phyloP scores from a whole-genome alignment of 2,329 filamentous ascomycete species.

The Raffaelea arxii region DNA sequence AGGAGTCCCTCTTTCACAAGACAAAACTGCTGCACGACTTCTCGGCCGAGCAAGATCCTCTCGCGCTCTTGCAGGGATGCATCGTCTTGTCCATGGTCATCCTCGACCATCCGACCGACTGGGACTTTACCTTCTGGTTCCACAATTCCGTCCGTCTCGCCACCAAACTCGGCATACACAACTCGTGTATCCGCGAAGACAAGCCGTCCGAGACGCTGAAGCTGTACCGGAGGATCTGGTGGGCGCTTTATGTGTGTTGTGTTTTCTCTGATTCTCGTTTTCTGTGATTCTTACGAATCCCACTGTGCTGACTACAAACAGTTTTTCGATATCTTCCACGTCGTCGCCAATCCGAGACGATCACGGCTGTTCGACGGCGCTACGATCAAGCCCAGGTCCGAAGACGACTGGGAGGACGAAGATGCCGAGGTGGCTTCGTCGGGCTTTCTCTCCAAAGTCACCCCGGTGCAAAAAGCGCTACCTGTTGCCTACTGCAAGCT shows the following conservation, averaged over 20 bases:
- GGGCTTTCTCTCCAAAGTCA: conserved; percentile 13
- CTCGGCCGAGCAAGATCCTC: conserved; percentile 13
- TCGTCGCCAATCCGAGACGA: conserved; percentile 15
- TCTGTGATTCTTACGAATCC: conserved; percentile 13
- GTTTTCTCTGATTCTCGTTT: conserved; percentile 14
- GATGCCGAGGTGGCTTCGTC: conserved; percentile 12
- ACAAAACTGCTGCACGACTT: conserved; percentile 17
- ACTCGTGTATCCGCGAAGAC: conserved; percentile 15
- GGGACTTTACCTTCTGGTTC: conserved; percentile 15
- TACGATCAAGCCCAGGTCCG: conserved; percentile 15
- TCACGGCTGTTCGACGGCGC: conserved; percentile 14
- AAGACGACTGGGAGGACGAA: conserved; percentile 16
- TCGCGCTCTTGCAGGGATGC: conserved; percentile 16
- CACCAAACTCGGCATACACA: conserved; percentile 11
- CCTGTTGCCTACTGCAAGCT: conserved; percentile 15
- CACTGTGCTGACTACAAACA: conserved; percentile 10
- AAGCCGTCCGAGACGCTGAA: conserved; percentile 14
- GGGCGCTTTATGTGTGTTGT: conserved; percentile 16
- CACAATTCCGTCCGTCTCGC: conserved; percentile 15
- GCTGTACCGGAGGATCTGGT: conserved; percentile 16
- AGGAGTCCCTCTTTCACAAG: conserved; percentile 16
- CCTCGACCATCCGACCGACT: conserved; percentile 15
- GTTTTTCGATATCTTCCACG: conserved; percentile 16
- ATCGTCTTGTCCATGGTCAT: conserved; percentile 16
- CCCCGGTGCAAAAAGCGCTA: conserved; percentile 14